Evolutionary conservation across 2,329 filamentous ascomycete genomes (phyloP).

Genomic region (Trichocomaceae sp.): DNA sequence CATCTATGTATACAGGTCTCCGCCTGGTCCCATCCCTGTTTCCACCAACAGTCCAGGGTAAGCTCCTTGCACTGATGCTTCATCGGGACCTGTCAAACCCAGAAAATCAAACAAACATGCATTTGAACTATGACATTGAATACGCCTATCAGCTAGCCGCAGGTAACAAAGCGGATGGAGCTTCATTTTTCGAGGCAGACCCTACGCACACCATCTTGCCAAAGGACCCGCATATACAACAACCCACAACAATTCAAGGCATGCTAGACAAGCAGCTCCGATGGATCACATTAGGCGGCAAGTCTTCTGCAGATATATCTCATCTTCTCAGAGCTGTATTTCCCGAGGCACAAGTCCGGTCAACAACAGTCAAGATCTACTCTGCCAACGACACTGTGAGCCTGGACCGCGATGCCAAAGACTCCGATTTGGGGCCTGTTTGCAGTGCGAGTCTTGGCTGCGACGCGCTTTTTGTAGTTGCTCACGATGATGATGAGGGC

Average conservation of each 20-base stretch:
- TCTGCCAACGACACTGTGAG: conserved; percentile 84
- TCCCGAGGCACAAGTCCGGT: conserved; percentile 70
- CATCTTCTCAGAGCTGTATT: conserved; percentile 64
- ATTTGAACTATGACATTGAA: conserved; percentile 67
- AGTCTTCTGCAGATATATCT: conserved; percentile 63
- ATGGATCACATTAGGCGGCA: conserved; percentile 86
- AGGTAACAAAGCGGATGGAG: neutral
- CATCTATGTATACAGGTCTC: conserved; percentile 53
- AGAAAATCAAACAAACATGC: conserved; percentile 79
- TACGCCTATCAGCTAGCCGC: conserved; percentile 44
- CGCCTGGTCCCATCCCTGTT: conserved; percentile 70
- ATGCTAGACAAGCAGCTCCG: conserved; percentile 74
- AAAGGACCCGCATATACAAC: conserved; percentile 67
- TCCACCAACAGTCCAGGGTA: conserved; percentile 60
- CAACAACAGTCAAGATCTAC: conserved; percentile 92
- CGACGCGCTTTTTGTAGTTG: conserved; percentile 80
- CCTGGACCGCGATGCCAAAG: conserved; percentile 88
- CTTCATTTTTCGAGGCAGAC: conserved; percentile 51
- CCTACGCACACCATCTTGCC: conserved; percentile 42
- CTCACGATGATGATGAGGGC: conserved; percentile 49
- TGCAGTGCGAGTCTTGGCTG: conserved; percentile 84
- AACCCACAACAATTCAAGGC: conserved; percentile 60
- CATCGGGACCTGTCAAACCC: conserved; percentile 70
- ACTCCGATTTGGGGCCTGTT: conserved; percentile 70
- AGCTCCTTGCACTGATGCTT: conserved; percentile 65